Evolutionary conservation across 768 basidiomycete species (phyloP).

Genomic region (Rhodocollybia butyracea): DNA sequence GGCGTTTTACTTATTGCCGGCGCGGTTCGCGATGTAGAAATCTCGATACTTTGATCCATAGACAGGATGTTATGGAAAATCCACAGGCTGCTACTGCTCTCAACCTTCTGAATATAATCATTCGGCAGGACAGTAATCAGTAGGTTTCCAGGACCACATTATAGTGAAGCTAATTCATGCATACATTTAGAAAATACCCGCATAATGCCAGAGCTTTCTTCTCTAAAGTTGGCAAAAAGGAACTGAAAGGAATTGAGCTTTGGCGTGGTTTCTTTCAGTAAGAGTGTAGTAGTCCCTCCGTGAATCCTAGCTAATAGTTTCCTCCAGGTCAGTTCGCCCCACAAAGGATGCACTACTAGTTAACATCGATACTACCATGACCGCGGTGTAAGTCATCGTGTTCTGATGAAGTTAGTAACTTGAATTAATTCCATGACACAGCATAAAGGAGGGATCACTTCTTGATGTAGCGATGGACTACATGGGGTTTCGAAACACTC

Average conservation of each 20-base stretch:
- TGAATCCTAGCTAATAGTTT: background rate
- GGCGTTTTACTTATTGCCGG: background rate
- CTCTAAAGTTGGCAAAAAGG: slow-evolving; percentile 24
- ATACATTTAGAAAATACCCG: slow-evolving; percentile 32
- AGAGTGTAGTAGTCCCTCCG: too few species aligned
- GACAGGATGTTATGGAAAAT: background rate
- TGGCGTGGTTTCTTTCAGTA: slow-evolving; percentile 52
- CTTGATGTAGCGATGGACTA: slow-evolving; percentile 30
- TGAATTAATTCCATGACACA: slow-evolving; percentile 8
- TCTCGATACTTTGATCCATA: slow-evolving; percentile 15
- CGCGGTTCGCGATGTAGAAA: slow-evolving; percentile 7
- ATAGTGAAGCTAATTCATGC: background rate
- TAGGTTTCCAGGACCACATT: slow-evolving; percentile 17
- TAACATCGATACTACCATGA: slow-evolving; percentile 44
- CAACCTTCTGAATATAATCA: slow-evolving; percentile 46
- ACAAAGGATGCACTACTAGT: slow-evolving; percentile 35
- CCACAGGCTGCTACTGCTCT: slow-evolving; percentile 25
- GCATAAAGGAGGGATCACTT: slow-evolving; percentile 27
- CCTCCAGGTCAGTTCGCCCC: slow-evolving; percentile 43
- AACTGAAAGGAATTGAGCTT: slow-evolving; percentile 33
- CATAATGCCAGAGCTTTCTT: slow-evolving; percentile 49
- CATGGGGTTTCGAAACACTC: slow-evolving; percentile 19
- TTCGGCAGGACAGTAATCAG: slow-evolving; percentile 47
- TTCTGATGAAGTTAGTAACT: background rate
- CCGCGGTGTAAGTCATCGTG: slow-evolving; percentile 35